These are phyloP conservation scores for Dactylis glomerata DNA, from an alignment of 176 grass and related monocot genomes.

Conservation along the genomic window DNA sequence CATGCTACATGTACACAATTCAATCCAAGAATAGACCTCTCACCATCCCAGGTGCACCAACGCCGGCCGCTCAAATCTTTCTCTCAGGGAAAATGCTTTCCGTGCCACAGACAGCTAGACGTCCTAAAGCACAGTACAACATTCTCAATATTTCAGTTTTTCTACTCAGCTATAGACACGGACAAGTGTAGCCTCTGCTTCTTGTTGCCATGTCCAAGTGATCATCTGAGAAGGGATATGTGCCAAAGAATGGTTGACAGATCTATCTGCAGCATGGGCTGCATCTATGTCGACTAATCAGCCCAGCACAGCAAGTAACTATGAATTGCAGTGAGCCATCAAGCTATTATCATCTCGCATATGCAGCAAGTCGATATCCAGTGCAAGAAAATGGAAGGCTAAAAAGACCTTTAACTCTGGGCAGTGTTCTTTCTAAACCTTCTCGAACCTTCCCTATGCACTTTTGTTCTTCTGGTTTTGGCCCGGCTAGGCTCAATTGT, in stretches of 20 bases:
- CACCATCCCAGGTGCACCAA: not conserved
- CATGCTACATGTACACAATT: not conserved
- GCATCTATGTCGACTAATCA: not conserved
- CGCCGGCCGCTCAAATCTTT: not conserved
- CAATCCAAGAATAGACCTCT: not conserved
- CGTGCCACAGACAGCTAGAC: not conserved
- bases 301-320: not conserved
- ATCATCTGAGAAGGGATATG: not conserved
- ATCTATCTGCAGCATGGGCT: not conserved
- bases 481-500: constrained; percentile 29
- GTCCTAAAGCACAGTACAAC: not conserved
- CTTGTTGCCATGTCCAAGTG: not conserved
- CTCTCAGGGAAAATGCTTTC: constrained; percentile 18
- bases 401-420: constrained; percentile 14
- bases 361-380: not conserved
- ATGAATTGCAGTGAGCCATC: not conserved
- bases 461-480: not conserved
- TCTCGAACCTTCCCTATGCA: too few relatives aligned
- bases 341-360: not conserved
- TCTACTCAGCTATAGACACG: not conserved
- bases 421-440: constrained; percentile 47
- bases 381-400: not conserved
- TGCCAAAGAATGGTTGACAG: not conserved
- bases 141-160: constrained; percentile 6
- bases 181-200: not conserved